These are phyloP conservation scores for Venturia pyrina DNA, from an alignment of 2,329 filamentous ascomycete genomes.

Conservation along the genomic window DNA sequence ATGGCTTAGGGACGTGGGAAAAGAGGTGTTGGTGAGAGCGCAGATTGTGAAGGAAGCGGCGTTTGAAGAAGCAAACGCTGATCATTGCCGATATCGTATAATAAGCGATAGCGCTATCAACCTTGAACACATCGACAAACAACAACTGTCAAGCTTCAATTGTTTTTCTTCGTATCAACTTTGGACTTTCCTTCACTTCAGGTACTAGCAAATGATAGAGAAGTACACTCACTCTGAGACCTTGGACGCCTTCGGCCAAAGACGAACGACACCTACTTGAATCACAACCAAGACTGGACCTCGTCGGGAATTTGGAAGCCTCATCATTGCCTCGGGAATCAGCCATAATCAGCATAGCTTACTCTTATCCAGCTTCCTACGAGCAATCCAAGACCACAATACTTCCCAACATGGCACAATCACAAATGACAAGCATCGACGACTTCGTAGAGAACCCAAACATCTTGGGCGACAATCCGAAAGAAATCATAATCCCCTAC, in stretches of 20 bases:
- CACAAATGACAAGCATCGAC: neutral
- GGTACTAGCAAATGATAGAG: too few relatives aligned
- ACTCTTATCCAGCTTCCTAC: neutral
- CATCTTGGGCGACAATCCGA: neutral
- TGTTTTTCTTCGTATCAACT: neutral
- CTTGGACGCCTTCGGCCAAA: neutral
- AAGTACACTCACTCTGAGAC: too few relatives aligned
- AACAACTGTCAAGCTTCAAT: too few relatives aligned
- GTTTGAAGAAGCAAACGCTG: neutral
- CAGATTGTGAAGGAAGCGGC: neutral
- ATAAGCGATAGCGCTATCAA: neutral
- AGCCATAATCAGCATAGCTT: neutral
- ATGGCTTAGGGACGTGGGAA: neutral
- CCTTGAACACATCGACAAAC: too few relatives aligned
- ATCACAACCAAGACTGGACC: neutral
- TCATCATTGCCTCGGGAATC: neutral
- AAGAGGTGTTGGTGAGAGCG: neutral
- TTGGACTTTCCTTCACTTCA: neutral
- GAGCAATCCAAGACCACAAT: neutral
- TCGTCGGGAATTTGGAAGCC: neutral
- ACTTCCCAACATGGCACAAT: neutral
- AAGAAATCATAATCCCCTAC: neutral
- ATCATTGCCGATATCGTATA: neutral
- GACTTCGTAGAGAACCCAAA: neutral
- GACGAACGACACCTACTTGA: neutral